Evolutionary conservation across 176 grass and related monocot genomes (phyloP), one percentile per base, ranked within the genome.

Genomic region (Carex myosuroides): DNA sequence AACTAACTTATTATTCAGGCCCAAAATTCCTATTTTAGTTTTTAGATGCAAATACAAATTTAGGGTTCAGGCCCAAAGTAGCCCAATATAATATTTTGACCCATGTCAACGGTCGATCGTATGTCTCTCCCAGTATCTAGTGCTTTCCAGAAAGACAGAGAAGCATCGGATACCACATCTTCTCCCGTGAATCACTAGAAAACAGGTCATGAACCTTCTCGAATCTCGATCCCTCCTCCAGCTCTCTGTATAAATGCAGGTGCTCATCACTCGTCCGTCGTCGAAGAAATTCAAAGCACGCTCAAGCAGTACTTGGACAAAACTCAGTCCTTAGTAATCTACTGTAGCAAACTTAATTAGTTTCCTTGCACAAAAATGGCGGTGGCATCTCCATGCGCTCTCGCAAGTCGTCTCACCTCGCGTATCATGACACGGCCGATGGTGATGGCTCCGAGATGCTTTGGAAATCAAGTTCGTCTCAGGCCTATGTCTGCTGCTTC

Each of bases 361-460:
- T 53, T 30, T 1, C 46, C 5, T 44, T 37, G 30, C n/a, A 32
- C 13, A 8, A 1, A 58, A n/a, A 94, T 94, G 92, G 90, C 90
- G 8, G 84, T 63, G 1, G 87, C 80, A 22, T 77, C 90, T 65
- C 88, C 90, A 13, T 92, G 90, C 67, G 69, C 88, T 60, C 76
- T 92, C 79, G 87, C 67, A 18, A 84, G 92, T 81, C 88, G 85
- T 0, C 75, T 94, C 46, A 85, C 66, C 30, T 86, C 90, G 2
- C 64, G 86, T 67, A 14, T 92, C 26, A 88, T 87, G 13, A 64
- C 84, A 26, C 59, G 85, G 42, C 84, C 80, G 0, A 88, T 81
- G 84, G 85, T 86, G 8, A 59, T 53, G 1, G 18, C 32, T 29
- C 80, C 81, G 81, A 80, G 79, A 14, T 17, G 63, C n/a, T 14